phyloP scores from a whole-genome alignment of 1,284 basidiomycete genomes.

The Rhodotorula sp. region DNA sequence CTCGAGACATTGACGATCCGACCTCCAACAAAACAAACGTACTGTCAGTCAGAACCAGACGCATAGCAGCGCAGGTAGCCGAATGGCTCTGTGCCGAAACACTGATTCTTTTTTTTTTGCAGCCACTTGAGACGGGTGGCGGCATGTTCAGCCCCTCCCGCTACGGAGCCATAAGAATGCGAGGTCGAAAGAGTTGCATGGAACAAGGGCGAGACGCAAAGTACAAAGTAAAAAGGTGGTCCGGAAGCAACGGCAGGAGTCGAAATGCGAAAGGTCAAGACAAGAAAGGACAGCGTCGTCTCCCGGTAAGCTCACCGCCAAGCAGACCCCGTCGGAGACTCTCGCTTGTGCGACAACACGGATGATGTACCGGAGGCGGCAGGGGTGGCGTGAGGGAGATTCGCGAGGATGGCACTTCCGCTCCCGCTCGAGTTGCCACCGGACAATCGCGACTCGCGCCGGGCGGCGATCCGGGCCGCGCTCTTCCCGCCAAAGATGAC shows the following conservation, averaged over 20 bases:
- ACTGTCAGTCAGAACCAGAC: too few relatives aligned
- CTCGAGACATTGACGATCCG: too few relatives aligned
- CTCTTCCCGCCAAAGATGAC: slow-evolving; percentile 32
- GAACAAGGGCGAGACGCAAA: neutral
- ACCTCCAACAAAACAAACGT: too few relatives aligned
- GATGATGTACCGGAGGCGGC: neutral
- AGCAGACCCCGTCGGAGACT: neutral
- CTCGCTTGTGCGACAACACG: neutral
- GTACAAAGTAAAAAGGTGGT: neutral
- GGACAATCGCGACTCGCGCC: slow-evolving; percentile 27
- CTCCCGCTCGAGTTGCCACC: slow-evolving; percentile 16
- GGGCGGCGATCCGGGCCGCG: slow-evolving; percentile 32
- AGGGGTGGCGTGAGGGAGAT: neutral
- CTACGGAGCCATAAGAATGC: neutral
- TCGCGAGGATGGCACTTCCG: neutral
- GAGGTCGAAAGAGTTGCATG: neutral
- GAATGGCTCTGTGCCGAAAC: too few relatives aligned
- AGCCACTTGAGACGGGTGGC: too few relatives aligned
- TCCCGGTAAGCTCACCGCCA: neutral
- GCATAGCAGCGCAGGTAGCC: too few relatives aligned
- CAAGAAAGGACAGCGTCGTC: neutral
- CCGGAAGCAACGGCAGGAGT: neutral
- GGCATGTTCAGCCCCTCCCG: too few relatives aligned
- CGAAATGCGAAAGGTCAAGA: neutral
- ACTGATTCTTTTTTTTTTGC: too few relatives aligned